These are phyloP conservation scores for Vitis riparia DNA, from an alignment of 164 flowering plant genomes.

Conservation along the genomic window DNA sequence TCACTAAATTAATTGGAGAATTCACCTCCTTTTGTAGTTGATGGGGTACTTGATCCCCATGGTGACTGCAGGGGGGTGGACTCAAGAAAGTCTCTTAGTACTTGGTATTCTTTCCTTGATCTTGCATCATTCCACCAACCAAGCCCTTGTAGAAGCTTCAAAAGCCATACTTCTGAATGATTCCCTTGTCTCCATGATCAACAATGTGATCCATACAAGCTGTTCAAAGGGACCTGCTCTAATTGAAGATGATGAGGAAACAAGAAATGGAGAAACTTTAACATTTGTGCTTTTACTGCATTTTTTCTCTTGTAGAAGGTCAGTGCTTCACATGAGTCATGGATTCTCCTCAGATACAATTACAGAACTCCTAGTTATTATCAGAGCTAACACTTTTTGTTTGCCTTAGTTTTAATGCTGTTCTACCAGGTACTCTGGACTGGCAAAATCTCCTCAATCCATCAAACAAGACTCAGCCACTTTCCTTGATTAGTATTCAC, in stretches of 20 bases:
- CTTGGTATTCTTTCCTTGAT: slow-evolving; percentile 63
- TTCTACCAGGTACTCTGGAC: slow-evolving; percentile 53
- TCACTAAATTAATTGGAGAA: slow-evolving; percentile 7
- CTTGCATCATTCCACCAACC: slow-evolving; percentile 62
- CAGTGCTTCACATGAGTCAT: slow-evolving; percentile 14
- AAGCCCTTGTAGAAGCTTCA: slow-evolving; percentile 63
- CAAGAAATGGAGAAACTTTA: slow-evolving; percentile 51
- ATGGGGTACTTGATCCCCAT: slow-evolving; percentile 38
- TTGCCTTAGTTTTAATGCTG: slow-evolving; percentile 43
- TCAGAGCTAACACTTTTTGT: slow-evolving; percentile 19
- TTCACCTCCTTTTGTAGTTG: slow-evolving; percentile 47
- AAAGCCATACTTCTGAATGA: slow-evolving; percentile 55
- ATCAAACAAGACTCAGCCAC: slow-evolving; percentile 20
- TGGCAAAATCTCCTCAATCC: slow-evolving; percentile 51
- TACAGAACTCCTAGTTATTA: not conserved
- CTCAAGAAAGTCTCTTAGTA: slow-evolving; percentile 44
- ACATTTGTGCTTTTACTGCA: slow-evolving; percentile 52
- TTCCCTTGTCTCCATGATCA: slow-evolving; percentile 42
- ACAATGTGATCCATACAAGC: slow-evolving; percentile 38
- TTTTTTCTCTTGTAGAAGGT: slow-evolving; percentile 75
- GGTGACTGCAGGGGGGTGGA: slow-evolving; percentile 34
- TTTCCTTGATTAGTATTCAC: slow-evolving; percentile 40
- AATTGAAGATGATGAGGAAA: slow-evolving; percentile 54
- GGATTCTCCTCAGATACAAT: not conserved
- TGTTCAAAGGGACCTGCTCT: slow-evolving; percentile 67